Percentiles rank a stretch among this genome's conserved stretches.
Evolutionary conservation across 108 stramenopile genomes (phyloP).

Genomic region (Conticribra guillardii): DNA sequence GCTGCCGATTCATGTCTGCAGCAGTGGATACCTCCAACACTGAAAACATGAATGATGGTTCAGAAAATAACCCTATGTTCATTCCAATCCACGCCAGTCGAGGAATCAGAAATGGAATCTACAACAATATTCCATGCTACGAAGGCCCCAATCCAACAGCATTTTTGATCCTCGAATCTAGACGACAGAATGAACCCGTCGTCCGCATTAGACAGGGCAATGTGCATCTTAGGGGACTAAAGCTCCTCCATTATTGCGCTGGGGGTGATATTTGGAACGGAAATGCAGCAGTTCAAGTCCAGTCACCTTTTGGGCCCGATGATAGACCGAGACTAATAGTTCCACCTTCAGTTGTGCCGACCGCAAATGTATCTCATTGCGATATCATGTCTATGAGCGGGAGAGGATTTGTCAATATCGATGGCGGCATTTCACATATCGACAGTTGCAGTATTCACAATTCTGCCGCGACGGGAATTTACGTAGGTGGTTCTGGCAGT

Average conservation of each 20-base stretch:
- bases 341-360: conserved; percentile 46
- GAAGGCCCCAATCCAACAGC: conserved; percentile 40
- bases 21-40: not conserved
- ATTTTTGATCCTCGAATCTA: conserved; percentile 56
- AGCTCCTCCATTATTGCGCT: conserved; percentile 58
- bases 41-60: not conserved
- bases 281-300: conserved; percentile 82
- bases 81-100: not conserved
- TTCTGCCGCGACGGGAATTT: conserved; percentile 85
- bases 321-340: conserved; percentile 31
- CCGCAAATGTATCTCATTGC: conserved; percentile 53
- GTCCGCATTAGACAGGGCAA: conserved; percentile 69
- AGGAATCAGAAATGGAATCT: not conserved
- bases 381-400: conserved; percentile 68
- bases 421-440: conserved; percentile 64
- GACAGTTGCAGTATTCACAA: conserved; percentile 67
- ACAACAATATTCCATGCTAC: conserved; percentile 21
- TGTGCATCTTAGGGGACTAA: conserved; percentile 48
- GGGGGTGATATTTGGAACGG: conserved; percentile 88
- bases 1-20: not conserved
- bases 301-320: conserved; percentile 54
- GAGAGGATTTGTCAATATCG: conserved; percentile 78
- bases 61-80: conserved; percentile 13
- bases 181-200: conserved; percentile 64
- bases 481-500: conserved; percentile 75